Base-by-base conservation (phyloP, 192 early-diverging fungal genomes). In the Entrophospora sp. region DNA sequence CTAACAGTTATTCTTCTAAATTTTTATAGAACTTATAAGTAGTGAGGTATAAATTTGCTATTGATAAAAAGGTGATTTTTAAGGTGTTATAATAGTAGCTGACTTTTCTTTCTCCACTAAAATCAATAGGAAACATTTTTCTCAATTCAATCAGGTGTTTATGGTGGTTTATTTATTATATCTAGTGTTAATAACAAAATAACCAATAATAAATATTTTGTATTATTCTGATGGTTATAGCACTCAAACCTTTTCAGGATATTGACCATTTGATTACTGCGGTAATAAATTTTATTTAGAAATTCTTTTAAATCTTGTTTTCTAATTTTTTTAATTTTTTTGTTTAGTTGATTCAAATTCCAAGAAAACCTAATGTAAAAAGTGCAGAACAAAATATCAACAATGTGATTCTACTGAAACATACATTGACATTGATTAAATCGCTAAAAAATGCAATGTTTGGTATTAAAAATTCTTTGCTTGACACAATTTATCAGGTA, bases 351-450 rank as follows among this genome's bases (percentile, higher is more conserved):
- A 68, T 77, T 28, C 71, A 83, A 52, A 64, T 75, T 24, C 76
- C 83, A 3, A 72, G 55, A 4, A 77, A 79, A 7, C 65, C 70
- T 7, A 79, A 74, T 13, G 69, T 83, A 51, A 82, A 84, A 52
- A 77, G 84, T 27, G 76, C 82, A 2, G 86, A 85, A 61, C 75
- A 77, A 27, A 77, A 75, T 34, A 87, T 92, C 57, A 89, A 84
- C 59, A 80, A 81, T 31, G 71, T 91, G 14, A 81, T 94, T 35
- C 52, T 65, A 5, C 73, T 91, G 32, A 91, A 89, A 62, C 85
- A 89, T 52, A 78, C 82, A 2, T 22, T 94, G n/a, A 70, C 76
- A 18, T 37, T 71, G 5, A 73, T 90, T 16, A 49, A 40, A n/a
- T 12, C 43, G 0, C 42, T 91, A 5, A 66, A 77, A 1, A 56